Percentiles rank a stretch among this genome's conserved stretches.
Evolutionary conservation across 768 basidiomycete genomes (phyloP).

Genomic region (Rhodotorula paludigena): DNA sequence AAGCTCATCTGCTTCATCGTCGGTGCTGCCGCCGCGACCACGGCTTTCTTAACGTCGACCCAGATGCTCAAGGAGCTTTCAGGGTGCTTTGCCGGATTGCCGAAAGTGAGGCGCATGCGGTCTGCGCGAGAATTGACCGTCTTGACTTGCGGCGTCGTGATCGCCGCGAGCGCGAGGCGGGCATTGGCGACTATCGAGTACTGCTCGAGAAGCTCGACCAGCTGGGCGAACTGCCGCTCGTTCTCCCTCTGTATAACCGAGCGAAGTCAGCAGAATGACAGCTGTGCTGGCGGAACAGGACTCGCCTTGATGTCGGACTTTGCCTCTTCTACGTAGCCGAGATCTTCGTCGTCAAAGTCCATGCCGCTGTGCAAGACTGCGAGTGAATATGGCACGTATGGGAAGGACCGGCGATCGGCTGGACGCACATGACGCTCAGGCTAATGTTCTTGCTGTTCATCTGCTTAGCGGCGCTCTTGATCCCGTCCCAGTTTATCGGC

Average conservation of each 20-base stretch:
- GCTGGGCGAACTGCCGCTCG: constrained; percentile 63
- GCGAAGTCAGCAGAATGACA: neutral
- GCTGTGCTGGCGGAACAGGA: neutral
- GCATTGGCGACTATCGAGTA: constrained; percentile 61
- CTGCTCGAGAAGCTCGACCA: constrained; percentile 51
- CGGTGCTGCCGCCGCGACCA: constrained; percentile 63
- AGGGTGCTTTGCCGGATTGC: constrained; percentile 62
- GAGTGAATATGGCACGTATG: neutral
- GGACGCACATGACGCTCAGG: constrained; percentile 64
- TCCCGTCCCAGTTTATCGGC: constrained; percentile 64
- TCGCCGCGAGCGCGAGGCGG: constrained; percentile 61
- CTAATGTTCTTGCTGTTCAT: constrained; percentile 59
- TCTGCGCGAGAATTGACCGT: constrained; percentile 62
- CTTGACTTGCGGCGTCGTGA: constrained; percentile 52
- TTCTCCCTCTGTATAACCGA: constrained; percentile 58
- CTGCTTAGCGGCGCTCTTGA: constrained; percentile 55
- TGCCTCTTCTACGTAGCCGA: constrained; percentile 60
- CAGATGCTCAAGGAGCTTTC: constrained; percentile 70
- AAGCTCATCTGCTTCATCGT: constrained; percentile 63
- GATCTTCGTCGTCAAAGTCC: constrained; percentile 74
- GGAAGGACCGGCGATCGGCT: neutral
- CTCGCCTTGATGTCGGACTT: constrained; percentile 72
- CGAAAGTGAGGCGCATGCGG: constrained; percentile 67
- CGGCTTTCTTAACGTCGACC: constrained; percentile 75
- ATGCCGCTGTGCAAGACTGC: constrained; percentile 60